Evolutionary conservation across 495 filamentous ascomycete species (phyloP), one percentile per base, ranked within the genome.

Genomic region (Bacidia gigantensis): DNA sequence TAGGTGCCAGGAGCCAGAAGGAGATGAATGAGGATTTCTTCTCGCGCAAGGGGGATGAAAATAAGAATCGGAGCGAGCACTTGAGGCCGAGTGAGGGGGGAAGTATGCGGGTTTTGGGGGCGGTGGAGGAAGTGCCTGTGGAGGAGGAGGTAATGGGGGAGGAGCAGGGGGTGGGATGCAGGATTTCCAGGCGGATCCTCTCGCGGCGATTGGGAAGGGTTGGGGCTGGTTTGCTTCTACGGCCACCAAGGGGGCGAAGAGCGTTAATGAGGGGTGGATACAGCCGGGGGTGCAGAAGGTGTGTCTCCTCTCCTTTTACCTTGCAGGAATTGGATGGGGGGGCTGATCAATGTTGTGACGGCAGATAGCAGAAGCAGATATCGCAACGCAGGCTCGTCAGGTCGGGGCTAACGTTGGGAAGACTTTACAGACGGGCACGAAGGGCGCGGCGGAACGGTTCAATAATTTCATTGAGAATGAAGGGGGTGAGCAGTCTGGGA

Each of bases 91-190:
- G 73, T 40, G 89, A 95, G 65, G 92, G 92, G 40, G 92, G 92
- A 95, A 95, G 67, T 97, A 85, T 62, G 73, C 70, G 7, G 92
- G 92, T 0, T 98, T 98, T 68, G 92, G 92, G 1, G 87, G 82
- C 60, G 81, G 76, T 14, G 70, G 83, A 26, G 62, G 67, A 42
- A 47, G 61, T 2, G 73, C 42, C 64, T 56, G 60, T 55, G 66
- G 46, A 54, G 60, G 17, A 22, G 22, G 17, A 20, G 12, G 32
- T 21, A 26, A 51, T 50, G 25, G 49, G 54, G 35, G 49, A 53
- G 52, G 43, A 50, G 50, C 44, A 56, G 51, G 17, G 64, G 63
- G 2, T 58, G 64, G 11, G 69, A 67, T n/a, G 67, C 58, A 3
- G 50, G 89, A 95, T 32, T 79, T 96, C 57, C 86, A 90, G 66